Conservation (phyloP, 257 asterid genomes). For the Nicotiana otophora region DNA sequence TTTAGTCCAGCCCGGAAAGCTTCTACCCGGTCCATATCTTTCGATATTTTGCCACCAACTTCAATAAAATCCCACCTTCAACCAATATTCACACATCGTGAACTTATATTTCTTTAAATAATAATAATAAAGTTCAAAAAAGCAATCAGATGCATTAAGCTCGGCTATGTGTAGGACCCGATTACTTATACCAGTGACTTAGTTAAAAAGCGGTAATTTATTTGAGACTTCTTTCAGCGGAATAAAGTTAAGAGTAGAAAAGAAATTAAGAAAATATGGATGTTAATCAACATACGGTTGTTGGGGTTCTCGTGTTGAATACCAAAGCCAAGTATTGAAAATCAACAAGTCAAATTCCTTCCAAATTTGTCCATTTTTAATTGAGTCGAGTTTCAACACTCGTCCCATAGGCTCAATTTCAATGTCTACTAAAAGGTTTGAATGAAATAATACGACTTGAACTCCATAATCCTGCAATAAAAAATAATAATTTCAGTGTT, state of each 20-base stretch:
- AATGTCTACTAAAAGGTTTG: slow-evolving; percentile 36
- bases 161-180: too few species aligned
- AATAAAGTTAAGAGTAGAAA: not conserved
- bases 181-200: too few species aligned
- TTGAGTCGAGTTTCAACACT: slow-evolving; percentile 33
- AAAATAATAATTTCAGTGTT: not conserved
- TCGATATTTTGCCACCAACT: slow-evolving; percentile 28
- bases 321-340: slow-evolving; percentile 49
- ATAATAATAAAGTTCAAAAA: not conserved
- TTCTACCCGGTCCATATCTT: slow-evolving; percentile 63
- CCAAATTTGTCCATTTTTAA: slow-evolving; percentile 34
- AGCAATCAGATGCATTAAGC: too few species aligned
- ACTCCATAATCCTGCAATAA: slow-evolving; percentile 32
- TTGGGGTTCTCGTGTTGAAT: slow-evolving; percentile 24
- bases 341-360: slow-evolving; percentile 32
- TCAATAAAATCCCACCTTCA: slow-evolving; percentile 56
- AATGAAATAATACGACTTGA: slow-evolving; percentile 19
- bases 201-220: too few species aligned
- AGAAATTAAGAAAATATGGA: not conserved
- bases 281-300: slow-evolving; percentile 24
- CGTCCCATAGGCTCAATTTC: slow-evolving; percentile 24
- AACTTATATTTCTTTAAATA: not conserved
- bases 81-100: not conserved
- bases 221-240: too few species aligned
- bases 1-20: slow-evolving; percentile 43